Percentiles rank a stretch among this genome's conserved stretches.
These are phyloP conservation scores for Fusarium sp. DNA, from an alignment of 2,329 filamentous ascomycete genomes.

Conservation along the genomic window DNA sequence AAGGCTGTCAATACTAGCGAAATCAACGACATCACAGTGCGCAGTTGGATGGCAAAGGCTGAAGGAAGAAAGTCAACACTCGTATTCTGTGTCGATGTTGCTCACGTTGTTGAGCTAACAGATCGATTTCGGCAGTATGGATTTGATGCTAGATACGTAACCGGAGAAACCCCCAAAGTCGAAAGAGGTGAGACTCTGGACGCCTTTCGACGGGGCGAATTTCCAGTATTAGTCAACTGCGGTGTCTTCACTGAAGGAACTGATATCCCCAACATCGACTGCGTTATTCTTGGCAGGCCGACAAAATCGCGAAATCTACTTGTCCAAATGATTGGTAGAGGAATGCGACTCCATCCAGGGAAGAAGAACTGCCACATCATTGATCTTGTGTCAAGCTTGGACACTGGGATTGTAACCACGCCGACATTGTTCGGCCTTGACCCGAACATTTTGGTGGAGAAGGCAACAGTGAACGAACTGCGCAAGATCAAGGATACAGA, in stretches of 20 bases:
- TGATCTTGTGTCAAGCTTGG: slow-evolving; percentile 90
- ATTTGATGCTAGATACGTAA: slow-evolving; percentile 88
- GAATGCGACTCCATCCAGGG: slow-evolving; percentile 82
- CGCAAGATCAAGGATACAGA: slow-evolving; percentile 61
- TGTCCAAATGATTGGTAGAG: slow-evolving; percentile 97
- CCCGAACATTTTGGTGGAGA: slow-evolving; percentile 78
- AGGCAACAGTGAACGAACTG: slow-evolving; percentile 73
- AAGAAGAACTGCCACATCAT: slow-evolving; percentile 95
- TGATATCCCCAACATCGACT: slow-evolving; percentile 97
- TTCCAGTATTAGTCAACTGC: slow-evolving; percentile 91
- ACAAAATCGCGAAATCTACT: slow-evolving; percentile 93
- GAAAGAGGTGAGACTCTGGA: slow-evolving; percentile 77
- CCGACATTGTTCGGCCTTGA: slow-evolving; percentile 95
- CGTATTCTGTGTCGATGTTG: slow-evolving; percentile 92
- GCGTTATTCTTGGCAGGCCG: slow-evolving; percentile 85
- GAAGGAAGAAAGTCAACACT: slow-evolving; percentile 81
- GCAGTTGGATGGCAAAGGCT: slow-evolving; percentile 86
- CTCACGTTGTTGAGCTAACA: slow-evolving; percentile 81
- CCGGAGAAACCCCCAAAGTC: slow-evolving; percentile 78
- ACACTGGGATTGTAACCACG: slow-evolving; percentile 86
- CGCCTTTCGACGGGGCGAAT: slow-evolving; percentile 79
- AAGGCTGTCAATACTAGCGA: slow-evolving; percentile 82
- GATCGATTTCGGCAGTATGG: slow-evolving; percentile 79
- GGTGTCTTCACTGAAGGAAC: slow-evolving; percentile 98
- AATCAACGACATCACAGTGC: slow-evolving; percentile 85